Evolutionary conservation across 208 protist genomes (phyloP).

Genomic region (Zelonia costaricensis): DNA sequence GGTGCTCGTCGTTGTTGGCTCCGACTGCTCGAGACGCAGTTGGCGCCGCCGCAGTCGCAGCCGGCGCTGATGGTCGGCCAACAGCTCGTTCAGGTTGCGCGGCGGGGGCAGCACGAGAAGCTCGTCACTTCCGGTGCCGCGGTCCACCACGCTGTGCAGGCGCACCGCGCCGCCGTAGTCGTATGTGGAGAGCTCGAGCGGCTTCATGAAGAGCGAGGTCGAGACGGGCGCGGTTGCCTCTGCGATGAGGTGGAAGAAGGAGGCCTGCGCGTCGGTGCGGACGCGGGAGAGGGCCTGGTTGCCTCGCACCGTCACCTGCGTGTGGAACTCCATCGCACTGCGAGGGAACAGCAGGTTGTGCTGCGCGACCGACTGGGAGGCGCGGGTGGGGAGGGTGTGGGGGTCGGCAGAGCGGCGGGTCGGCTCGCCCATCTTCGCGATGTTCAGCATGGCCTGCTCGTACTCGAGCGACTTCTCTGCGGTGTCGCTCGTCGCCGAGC

Average conservation of each 20-base stretch:
- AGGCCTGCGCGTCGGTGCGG: slow-evolving; percentile 26
- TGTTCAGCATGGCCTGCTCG: too few species aligned
- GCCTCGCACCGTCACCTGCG: slow-evolving; percentile 36
- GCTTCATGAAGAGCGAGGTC: slow-evolving; percentile 45
- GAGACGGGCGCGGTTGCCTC: slow-evolving; percentile 41
- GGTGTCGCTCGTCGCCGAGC: neutral
- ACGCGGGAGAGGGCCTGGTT: slow-evolving; percentile 29
- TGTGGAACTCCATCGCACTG: slow-evolving; percentile 28
- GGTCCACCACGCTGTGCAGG: slow-evolving; percentile 31
- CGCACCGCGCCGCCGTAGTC: slow-evolving; percentile 51
- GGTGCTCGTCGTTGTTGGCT: neutral
- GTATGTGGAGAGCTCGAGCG: slow-evolving; percentile 35
- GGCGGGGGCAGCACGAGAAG: slow-evolving; percentile 43
- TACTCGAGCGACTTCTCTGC: neutral
- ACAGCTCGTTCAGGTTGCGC: slow-evolving; percentile 26
- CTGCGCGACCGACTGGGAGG: slow-evolving; percentile 16
- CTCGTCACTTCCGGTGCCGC: slow-evolving; percentile 19
- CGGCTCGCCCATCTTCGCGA: neutral
- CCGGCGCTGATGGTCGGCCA: slow-evolving; percentile 28
- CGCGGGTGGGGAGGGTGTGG: slow-evolving; percentile 16
- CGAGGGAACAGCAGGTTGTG: slow-evolving; percentile 23
- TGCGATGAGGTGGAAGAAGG: slow-evolving; percentile 36
- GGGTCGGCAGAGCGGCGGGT: neutral
- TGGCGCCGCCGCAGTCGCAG: slow-evolving; percentile 18
- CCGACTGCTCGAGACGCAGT: neutral